These are phyloP conservation scores for Penicillium sp. DNA, from an alignment of 2,329 filamentous ascomycete species.

Conservation along the genomic window DNA sequence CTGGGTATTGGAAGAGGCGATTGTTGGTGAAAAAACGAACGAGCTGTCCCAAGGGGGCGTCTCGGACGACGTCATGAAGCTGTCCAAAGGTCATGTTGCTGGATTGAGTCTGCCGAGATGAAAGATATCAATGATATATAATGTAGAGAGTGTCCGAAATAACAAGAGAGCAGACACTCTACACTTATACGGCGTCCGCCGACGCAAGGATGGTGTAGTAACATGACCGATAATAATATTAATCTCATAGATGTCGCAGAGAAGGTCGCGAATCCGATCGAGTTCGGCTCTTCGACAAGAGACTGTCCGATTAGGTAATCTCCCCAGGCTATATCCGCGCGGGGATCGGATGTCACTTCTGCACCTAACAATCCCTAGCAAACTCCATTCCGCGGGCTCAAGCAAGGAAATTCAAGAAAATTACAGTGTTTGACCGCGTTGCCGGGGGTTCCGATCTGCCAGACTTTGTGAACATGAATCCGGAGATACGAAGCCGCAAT, in stretches of 20 bases:
- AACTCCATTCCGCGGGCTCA: background rate
- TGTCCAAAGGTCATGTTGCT: background rate
- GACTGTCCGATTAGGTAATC: background rate
- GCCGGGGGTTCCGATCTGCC: background rate
- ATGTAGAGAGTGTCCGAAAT: background rate
- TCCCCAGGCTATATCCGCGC: background rate
- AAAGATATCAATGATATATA: background rate
- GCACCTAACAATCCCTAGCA: background rate
- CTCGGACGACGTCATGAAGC: background rate
- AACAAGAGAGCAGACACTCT: background rate
- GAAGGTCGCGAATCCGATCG: background rate
- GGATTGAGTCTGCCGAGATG: background rate
- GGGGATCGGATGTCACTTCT: background rate
- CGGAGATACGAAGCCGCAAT: background rate
- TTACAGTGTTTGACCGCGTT: background rate
- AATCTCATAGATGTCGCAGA: background rate
- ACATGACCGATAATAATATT: background rate
- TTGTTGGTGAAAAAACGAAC: slow-evolving; percentile 42
- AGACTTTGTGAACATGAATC: background rate
- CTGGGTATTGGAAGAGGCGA: slow-evolving; percentile 43
- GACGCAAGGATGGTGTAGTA: background rate
- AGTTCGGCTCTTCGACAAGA: background rate
- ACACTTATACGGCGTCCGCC: background rate
- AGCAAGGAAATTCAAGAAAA: background rate
- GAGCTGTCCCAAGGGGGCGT: slow-evolving; percentile 41